These are phyloP conservation scores for Adenanthera pavonina DNA, from an alignment of 306 rosid species.

Conservation along the genomic window DNA sequence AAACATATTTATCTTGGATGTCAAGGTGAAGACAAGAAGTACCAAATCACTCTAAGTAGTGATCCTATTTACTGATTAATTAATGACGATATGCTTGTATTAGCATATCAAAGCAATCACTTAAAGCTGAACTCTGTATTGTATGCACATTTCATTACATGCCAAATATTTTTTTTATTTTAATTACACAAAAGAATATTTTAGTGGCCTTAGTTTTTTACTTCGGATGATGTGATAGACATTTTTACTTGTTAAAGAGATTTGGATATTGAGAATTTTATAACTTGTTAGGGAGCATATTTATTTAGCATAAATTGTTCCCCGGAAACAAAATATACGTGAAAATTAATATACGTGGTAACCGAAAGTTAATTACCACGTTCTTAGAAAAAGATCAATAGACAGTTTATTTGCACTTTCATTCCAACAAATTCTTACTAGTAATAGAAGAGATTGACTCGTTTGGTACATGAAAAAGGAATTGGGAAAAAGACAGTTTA, in stretches of 20 bases:
- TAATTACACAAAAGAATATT: background rate
- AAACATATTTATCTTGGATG: background rate
- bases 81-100: background rate
- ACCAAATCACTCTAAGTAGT: slow-evolving; percentile 12
- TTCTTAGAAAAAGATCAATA: background rate
- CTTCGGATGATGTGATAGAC: background rate
- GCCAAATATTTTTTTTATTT: background rate
- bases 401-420: background rate
- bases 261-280: background rate
- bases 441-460: background rate
- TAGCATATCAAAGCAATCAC: background rate
- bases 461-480: no score
- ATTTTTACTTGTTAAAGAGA: background rate
- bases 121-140: background rate
- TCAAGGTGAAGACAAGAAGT: background rate
- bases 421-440: slow-evolving; percentile 1
- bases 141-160: background rate
- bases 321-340: background rate
- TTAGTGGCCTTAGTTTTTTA: background rate
- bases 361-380: background rate
- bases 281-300: background rate
- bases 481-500: no score
- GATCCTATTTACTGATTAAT: background rate
- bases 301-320: background rate
- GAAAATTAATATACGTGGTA: background rate